Base-by-base conservation (phyloP, 225 moss, liverwort and hornwort genomes). In the Pseudoscleropodium purum region DNA sequence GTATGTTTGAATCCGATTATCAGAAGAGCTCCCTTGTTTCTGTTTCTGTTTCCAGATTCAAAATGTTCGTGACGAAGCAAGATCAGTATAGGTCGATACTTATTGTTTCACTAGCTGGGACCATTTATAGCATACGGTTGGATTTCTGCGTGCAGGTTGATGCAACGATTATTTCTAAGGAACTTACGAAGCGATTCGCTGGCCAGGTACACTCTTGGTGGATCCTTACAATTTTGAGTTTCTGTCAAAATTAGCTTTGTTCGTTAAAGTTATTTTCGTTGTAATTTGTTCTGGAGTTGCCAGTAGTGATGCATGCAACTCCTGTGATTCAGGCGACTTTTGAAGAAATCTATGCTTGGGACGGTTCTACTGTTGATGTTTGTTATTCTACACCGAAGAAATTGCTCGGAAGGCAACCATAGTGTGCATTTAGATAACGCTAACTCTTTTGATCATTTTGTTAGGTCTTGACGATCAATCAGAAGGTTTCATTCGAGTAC, bases 401-500 rank as follows among this genome's bases (percentile, higher is more conserved):
- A 76, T 57, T 56, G 54, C n/a, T 43, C 36, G 41, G n/a, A 69
- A 67, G 37, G 82, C 72, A 75, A 81, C 20, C 69, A 65, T 68
- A 45, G 30, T 76, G 88, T 81, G 73, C 76, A 76, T 37, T 83
- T 89, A 73, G 81, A 68, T 49, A 27, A 45, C 87, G 86, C 88
- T 89, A 86, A 91, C 83, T 89, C 79, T 92, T 66, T 89, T 89
- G 52, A 54, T 83, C 61, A 66, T 82, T 73, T 75, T 73, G 16
- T 70, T 89, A 97, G 99, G 94, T 99, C 47, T 92, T 99, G 89
- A 94, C 94, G 41, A 73, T 89, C 65, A 95, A 93, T 74, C 96
- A 99, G 82, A 96, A 91, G 92, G 96, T 97, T 86, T 89, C 96
- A 19, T 97, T 97, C 62, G 97, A 99, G 91, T 96, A 96, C 87